These are phyloP conservation scores for Cinnamomum chago DNA, from an alignment of 164 flowering plant genomes.

Conservation along the genomic window DNA sequence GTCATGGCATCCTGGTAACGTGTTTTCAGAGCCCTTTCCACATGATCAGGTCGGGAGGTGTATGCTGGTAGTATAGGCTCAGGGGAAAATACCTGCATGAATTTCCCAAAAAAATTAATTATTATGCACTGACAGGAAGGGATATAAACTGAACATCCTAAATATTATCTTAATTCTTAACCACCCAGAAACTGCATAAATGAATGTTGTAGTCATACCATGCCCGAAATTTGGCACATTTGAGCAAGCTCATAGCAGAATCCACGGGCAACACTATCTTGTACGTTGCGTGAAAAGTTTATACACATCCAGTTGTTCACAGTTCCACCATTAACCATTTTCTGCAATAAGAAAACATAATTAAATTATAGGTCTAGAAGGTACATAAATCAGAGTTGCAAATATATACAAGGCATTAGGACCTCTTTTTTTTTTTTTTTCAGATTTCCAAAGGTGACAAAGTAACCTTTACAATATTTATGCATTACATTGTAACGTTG, in stretches of 20 bases:
- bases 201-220: slow-evolving; percentile 42
- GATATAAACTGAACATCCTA: background rate
- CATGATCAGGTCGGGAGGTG: slow-evolving; percentile 70
- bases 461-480: background rate
- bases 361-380: background rate
- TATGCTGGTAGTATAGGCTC: slow-evolving; percentile 56
- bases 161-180: background rate
- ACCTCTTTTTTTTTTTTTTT: too few relatives aligned
- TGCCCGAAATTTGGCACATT: slow-evolving; percentile 84
- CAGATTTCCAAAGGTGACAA: background rate
- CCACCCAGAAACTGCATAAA: too few relatives aligned
- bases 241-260: slow-evolving; percentile 85
- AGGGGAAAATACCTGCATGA: slow-evolving; percentile 42
- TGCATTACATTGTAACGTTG: too few relatives aligned
- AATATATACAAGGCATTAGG: background rate
- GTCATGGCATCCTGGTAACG: slow-evolving; percentile 69
- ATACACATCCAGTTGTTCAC: slow-evolving; percentile 86
- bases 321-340: slow-evolving; percentile 80
- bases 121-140: background rate
- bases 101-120: background rate
- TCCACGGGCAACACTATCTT: slow-evolving; percentile 61
- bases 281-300: slow-evolving; percentile 73
- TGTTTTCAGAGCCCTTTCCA: slow-evolving; percentile 61
- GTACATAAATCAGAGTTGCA: background rate
- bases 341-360: slow-evolving; percentile 18